Evolutionary conservation across 371 early-diverging fungal species (phyloP), one percentile per base, ranked within the genome.

Genomic region (Blastocladiella emersonii): DNA sequence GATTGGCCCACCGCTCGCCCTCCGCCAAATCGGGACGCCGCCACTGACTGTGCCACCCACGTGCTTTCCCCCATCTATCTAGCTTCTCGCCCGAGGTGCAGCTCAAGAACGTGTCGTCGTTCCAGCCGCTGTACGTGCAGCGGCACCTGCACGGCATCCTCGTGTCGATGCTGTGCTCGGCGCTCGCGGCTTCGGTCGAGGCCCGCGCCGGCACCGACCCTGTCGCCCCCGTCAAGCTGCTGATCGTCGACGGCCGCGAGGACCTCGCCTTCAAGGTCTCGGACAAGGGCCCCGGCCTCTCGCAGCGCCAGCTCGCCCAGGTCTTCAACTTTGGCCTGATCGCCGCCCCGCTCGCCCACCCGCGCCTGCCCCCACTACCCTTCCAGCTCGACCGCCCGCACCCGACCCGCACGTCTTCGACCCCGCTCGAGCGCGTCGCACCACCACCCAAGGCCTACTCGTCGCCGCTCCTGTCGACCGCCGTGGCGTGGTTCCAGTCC

Each of bases 221-320:
- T 7, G 57, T 68, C 39, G 34, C 72, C 0, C 69, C 75, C 3
- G 64, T 82, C 68, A 77, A 73, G 68, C 67, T 83, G 45, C 69
- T 77, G 57, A 70, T 83, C 64, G 76, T 78, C 17, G 74, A 79
- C 45, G 82, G 83, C 51, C 76, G 76, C 15, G 82, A 83, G 61
- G 84, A 83, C 67, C 73, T 83, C 55, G 68, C 77, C 5, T 78
- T 83, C 69, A 78, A 81, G 67, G 68, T 83, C 44, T 78, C 80
- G 34, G 84, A 83, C 62, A 74, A 78, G 41, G 84, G 81, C 36
- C 80, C 80, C 57, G 84, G 84, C 61, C 76, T 82, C 62, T 75
- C 81, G 27, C 60, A 74, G 62, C 73, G 73, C 21, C 73, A 77
- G 64, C 72, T 73, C 59, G 69, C 73, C 55, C 76, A 71, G 56